Percentiles rank a stretch among this genome's conserved stretches.
Evolutionary conservation across 805 yeast species (phyloP).

Genomic region (Torulaspora delbrueckii): DNA sequence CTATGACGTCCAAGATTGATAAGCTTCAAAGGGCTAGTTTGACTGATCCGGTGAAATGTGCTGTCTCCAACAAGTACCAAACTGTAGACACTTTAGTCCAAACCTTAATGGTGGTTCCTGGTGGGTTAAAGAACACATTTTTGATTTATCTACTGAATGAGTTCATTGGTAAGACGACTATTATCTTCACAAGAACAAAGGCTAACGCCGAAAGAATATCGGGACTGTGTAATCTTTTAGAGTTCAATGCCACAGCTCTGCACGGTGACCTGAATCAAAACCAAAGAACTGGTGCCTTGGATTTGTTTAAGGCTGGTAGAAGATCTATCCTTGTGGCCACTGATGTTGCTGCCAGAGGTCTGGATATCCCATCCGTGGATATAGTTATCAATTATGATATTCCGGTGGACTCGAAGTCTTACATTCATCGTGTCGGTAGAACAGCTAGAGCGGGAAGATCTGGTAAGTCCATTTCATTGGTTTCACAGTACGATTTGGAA

Average conservation of each 20-base stretch:
- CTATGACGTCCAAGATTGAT: constrained; percentile 93
- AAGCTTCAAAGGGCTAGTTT: constrained; percentile 91
- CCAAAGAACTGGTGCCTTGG: constrained; percentile 76
- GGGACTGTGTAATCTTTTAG: constrained; percentile 68
- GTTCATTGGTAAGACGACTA: constrained; percentile 74
- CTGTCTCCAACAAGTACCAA: constrained; percentile 81
- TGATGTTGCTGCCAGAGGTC: constrained; percentile 85
- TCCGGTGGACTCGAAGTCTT: constrained; percentile 80
- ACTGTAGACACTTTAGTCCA: constrained; percentile 94
- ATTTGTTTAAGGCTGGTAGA: constrained; percentile 70
- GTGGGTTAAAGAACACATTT: constrained; percentile 86
- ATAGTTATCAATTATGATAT: constrained; percentile 73
- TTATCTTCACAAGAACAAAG: constrained; percentile 89
- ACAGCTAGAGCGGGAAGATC: constrained; percentile 93
- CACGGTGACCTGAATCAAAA: constrained; percentile 90
- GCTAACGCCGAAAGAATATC: constrained; percentile 93
- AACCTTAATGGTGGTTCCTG: constrained; percentile 83
- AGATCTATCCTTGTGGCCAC: constrained; percentile 71
- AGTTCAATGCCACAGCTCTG: constrained; percentile 85
- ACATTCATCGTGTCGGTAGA: constrained; percentile 87
- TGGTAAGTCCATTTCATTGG: constrained; percentile 80
- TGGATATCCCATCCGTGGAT: constrained; percentile 78
- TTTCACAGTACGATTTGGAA: constrained; percentile 93
- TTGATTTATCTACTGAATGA: constrained; percentile 80
- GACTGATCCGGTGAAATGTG: constrained; percentile 81